These are phyloP conservation scores for Vicia faba DNA, from an alignment of 306 rosid genomes.

Conservation along the genomic window DNA sequence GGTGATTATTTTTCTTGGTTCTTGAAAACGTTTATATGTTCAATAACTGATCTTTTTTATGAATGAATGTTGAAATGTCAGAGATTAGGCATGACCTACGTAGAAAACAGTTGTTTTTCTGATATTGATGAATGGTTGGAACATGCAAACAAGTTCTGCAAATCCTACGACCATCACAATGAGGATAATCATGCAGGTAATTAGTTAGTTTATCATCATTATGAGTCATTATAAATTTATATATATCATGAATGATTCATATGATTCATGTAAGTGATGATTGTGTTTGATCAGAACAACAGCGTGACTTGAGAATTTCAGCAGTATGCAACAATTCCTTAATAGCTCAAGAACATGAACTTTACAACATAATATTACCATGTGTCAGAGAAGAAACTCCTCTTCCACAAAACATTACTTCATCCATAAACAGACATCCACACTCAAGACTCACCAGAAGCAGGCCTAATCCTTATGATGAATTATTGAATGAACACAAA, in stretches of 20 bases:
- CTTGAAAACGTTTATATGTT: not conserved
- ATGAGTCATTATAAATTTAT: not conserved
- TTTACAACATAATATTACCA: constrained; percentile 34
- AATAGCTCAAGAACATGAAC: constrained; percentile 32
- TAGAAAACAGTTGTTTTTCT: constrained; percentile 35
- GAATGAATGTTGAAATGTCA: constrained; percentile 7
- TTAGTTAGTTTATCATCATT: not conserved
- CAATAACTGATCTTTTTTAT: not conserved
- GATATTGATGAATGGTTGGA: constrained; percentile 58
- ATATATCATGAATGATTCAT: too few species aligned
- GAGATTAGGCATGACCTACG: constrained; percentile 20
- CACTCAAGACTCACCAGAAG: constrained; percentile 18
- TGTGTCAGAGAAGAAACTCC: constrained; percentile 50
- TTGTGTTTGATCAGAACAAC: constrained; percentile 9
- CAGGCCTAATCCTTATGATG: constrained; percentile 46
- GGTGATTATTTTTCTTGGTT: constrained; percentile 1
- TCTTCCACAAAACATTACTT: constrained; percentile 36
- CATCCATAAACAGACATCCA: constrained; percentile 34
- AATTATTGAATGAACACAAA: constrained; percentile 51
- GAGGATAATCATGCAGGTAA: constrained; percentile 39
- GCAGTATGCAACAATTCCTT: constrained; percentile 19
- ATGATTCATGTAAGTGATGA: not conserved
- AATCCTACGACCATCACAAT: constrained; percentile 26
- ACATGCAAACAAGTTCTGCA: constrained; percentile 43
- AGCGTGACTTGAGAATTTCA: constrained; percentile 34